A percentile compares a stretch with the other conserved stretches of the same genome.
phyloP scores from a whole-genome alignment of 306 rosid genomes.

The Echinosophora koreensis region DNA sequence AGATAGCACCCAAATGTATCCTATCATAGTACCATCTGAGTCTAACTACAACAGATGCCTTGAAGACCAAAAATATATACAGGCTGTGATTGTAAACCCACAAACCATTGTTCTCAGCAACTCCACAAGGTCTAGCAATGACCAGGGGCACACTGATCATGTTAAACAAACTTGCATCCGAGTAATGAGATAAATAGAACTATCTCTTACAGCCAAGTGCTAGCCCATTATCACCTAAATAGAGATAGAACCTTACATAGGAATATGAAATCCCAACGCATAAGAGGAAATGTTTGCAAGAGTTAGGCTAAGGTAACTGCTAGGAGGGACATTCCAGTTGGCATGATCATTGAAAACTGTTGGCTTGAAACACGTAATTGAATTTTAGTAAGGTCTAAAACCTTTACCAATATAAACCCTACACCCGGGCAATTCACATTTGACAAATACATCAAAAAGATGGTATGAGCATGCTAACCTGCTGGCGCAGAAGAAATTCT shows the following conservation, averaged over 20 bases:
- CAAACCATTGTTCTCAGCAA: slow-evolving; percentile 32
- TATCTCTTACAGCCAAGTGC: slow-evolving; percentile 9
- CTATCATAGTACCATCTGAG: slow-evolving; percentile 26
- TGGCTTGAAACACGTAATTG: slow-evolving; percentile 26
- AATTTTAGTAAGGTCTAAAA: slow-evolving; percentile 31
- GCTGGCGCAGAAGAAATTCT: slow-evolving; percentile 97
- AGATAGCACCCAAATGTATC: slow-evolving; percentile 17
- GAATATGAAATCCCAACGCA: not conserved
- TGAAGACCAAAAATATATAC: slow-evolving; percentile 7
- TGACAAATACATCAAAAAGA: slow-evolving; percentile 32
- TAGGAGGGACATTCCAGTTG: slow-evolving; percentile 3
- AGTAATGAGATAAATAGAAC: slow-evolving; percentile 16
- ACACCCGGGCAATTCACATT: slow-evolving; percentile 32
- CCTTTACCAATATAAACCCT: not conserved
- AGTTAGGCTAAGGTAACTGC: slow-evolving; percentile 12
- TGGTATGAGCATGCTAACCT: slow-evolving; percentile 65
- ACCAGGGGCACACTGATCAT: slow-evolving; percentile 16
- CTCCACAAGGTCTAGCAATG: slow-evolving; percentile 29
- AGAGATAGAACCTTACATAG: slow-evolving; percentile 14
- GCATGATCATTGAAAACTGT: slow-evolving; percentile 11
- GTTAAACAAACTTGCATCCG: slow-evolving; percentile 32
- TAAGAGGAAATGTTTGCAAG: slow-evolving; percentile 17
- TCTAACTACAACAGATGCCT: slow-evolving; percentile 16
- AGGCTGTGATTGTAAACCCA: slow-evolving; percentile 1
- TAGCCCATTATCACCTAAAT: not conserved